Conservation (phyloP, 1,284 basidiomycete genomes). For the Ganoderma resinaceum region DNA sequence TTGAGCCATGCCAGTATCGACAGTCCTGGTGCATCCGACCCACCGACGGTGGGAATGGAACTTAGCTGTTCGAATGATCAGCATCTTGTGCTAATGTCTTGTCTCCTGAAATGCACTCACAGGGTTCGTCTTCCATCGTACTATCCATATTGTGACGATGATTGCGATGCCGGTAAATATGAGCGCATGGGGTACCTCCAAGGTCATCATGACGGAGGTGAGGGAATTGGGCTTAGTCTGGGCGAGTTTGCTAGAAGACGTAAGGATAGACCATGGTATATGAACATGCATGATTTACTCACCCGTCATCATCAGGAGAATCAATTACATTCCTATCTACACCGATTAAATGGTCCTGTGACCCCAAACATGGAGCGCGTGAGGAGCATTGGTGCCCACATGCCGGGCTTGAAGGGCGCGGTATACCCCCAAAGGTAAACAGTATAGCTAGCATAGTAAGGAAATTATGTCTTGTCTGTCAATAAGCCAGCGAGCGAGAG, state of each 20-base stretch:
- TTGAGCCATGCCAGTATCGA: constrained; percentile 43
- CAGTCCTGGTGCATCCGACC: constrained; percentile 37
- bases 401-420: too few species aligned
- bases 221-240: not conserved
- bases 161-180: not conserved
- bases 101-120: not conserved
- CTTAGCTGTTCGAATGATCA: constrained; percentile 18
- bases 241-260: not conserved
- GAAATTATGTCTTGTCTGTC: too few species aligned
- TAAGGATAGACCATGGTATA: not conserved
- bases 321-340: too few species aligned
- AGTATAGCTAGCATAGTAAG: too few species aligned
- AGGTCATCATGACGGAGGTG: not conserved
- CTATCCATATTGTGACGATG: not conserved
- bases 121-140: constrained; percentile 11
- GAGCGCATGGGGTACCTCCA: constrained; percentile 5
- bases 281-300: too few species aligned
- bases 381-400: too few species aligned
- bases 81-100: not conserved
- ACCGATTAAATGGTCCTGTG: too few species aligned
- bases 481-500: too few species aligned
- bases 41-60: constrained; percentile 39
- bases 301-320: too few species aligned
- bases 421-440: too few species aligned
- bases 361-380: too few species aligned